Base-by-base conservation (phyloP, 2,329 filamentous ascomycete species). In the Aureobasidium lini region DNA sequence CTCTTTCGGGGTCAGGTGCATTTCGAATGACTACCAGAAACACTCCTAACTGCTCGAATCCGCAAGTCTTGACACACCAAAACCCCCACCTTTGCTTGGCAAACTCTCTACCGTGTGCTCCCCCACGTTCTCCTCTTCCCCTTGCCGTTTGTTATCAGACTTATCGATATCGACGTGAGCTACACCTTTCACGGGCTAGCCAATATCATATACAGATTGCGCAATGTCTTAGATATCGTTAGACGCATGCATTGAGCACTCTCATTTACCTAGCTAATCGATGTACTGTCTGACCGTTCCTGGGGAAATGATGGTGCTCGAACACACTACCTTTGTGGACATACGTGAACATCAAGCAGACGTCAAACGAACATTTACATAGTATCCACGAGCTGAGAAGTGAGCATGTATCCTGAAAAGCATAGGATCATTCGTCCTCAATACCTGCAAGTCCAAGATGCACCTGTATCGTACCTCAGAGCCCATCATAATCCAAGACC, bases 1-100 rank as follows among this genome's bases (percentile, higher is more conserved):
- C 66, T 73, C 71, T 63, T 67, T 70, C 5, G 71, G 71, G 46
- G 66, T 68, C 57, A 73, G 62, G 58, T 73, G 69, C 71, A 73
- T 73, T 39, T 56, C 28, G 40, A n/a, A 37, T 56, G 40, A 56
- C 39, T 28, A 36, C 13, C 36, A n/a, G 40, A 56, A 37, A n/a
- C 31, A 43, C 13, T 13, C 23, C 8, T 28, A 28, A 44, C n/a
- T 23, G 42, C 42, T 28, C 42, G 42, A 47, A n/a, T 56, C 50
- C 16, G 52, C 40, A 56, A 37, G 29, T 18, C 36, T 44, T 56
- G 52, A 56, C 52, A 56, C 52, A 56, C 32, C 52, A 40, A 56
- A 56, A 56, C 40, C 40, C 52, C 40, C 52, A 44, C 31, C 18
- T 43, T 4, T n/a, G 50, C n/a, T 54, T 54, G 50, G 50, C 50